These are phyloP conservation scores for Endocalyx cinctus DNA, from an alignment of 2,329 filamentous ascomycete species.

Conservation along the genomic window DNA sequence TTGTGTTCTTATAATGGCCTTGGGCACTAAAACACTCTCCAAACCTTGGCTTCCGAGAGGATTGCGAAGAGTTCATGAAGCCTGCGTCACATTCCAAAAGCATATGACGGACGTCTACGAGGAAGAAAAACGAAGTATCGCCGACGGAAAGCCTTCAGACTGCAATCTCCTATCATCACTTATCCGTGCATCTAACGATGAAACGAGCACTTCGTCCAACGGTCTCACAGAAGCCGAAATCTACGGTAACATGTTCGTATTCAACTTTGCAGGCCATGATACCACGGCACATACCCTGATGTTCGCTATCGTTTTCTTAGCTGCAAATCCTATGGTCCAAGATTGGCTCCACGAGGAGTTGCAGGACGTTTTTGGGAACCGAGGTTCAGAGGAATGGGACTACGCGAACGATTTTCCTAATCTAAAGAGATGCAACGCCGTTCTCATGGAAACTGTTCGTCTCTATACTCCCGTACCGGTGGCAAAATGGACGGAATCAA, in stretches of 20 bases:
- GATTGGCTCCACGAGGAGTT: constrained; percentile 40
- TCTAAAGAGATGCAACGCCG: not conserved
- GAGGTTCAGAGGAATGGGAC: constrained; percentile 2
- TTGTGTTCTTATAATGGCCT: constrained; percentile 23
- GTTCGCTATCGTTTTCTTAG: constrained; percentile 37
- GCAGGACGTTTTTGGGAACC: constrained; percentile 5
- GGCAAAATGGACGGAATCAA: constrained; percentile 18
- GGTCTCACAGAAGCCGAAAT: constrained; percentile 37
- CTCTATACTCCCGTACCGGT: constrained; percentile 31
- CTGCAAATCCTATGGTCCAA: constrained; percentile 38
- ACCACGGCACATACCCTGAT: constrained; percentile 42
- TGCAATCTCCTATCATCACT: constrained; percentile 15
- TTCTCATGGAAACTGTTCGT: constrained; percentile 36
- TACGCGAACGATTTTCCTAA: constrained; percentile 1
- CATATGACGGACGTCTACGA: constrained; percentile 27
- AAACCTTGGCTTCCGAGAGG: constrained; percentile 15
- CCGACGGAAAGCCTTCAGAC: constrained; percentile 2
- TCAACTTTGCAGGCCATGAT: constrained; percentile 41
- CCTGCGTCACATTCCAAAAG: constrained; percentile 19
- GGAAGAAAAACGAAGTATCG: constrained; percentile 21
- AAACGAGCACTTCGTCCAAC: constrained; percentile 14
- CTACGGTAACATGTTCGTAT: constrained; percentile 21
- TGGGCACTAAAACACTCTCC: constrained; percentile 21
- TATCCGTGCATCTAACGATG: constrained; percentile 19
- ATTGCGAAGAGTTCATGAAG: constrained; percentile 13